Evolutionary conservation across 352 stramenopile genomes (phyloP), one percentile per base, ranked within the genome.

Genomic region (Aphanomyces astaci): DNA sequence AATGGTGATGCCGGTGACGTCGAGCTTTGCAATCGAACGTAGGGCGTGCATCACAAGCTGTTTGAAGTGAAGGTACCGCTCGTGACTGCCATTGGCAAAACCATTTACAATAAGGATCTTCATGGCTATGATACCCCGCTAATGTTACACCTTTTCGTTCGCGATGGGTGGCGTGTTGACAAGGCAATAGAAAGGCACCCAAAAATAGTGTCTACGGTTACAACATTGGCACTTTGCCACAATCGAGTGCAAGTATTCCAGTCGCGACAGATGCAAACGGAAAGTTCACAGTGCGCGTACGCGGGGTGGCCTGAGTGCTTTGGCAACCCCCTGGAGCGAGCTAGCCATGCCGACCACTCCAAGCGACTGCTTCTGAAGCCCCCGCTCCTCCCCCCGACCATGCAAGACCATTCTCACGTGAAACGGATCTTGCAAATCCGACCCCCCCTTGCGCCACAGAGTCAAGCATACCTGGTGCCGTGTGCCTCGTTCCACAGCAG

Each of bases 21-120:
- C 82, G 45, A 72, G 64, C 65, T 77, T 80, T 59, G 89, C 78
- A 24, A 91, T 66, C 52, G 88, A 78, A 45, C 75, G 72, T 27
- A 94, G 46, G 17, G 86, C 71, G 11, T 72, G 55, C 24, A 65
- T 73, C 3, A 89, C 76, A 55, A 86, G 76, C 36, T 76, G 73
- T 30, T 78, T 76, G 46, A 92, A 90, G 75, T 66, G 79, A 88
- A 4, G 73, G 68, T 64, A 86, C 76, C 22, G 64, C 59, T 10
- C 81, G 77, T 22, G 69, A 71, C n/a, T 71, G 76, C 66, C 75
- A 89, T 43, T 70, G 71, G 1, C 66, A 45, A 82, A 91, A 13
- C 72, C 85, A 60, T 94, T 88, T 22, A 94, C 75, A 4, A 94
- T 71, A 59, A 94, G 66, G 32, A 94, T 74, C 15, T 77, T 77